Conservation (phyloP, 495 filamentous ascomycete genomes). For the Penicillium pancosmium region DNA sequence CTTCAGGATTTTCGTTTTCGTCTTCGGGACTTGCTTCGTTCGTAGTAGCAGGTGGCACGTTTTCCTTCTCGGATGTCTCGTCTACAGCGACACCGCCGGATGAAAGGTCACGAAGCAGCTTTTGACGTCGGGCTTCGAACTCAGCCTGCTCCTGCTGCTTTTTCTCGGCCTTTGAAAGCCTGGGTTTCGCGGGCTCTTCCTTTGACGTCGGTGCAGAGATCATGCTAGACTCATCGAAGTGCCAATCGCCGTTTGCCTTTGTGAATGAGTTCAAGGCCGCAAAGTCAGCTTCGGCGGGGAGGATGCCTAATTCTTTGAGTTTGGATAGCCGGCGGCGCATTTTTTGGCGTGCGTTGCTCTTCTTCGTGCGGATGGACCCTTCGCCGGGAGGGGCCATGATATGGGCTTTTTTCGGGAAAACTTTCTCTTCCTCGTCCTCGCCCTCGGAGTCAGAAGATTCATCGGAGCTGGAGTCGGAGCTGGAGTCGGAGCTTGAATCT, state of each 20-base stretch:
- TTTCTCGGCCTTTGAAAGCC: slow-evolving; percentile 1
- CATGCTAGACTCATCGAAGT: slow-evolving; percentile 22
- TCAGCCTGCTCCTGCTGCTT: slow-evolving; percentile 35
- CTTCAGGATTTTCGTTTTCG: slow-evolving; percentile 28
- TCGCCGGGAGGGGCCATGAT: slow-evolving; percentile 37
- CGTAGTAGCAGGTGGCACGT: slow-evolving; percentile 26
- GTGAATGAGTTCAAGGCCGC: slow-evolving; percentile 47
- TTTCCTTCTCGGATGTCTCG: slow-evolving; percentile 38
- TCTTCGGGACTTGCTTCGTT: slow-evolving; percentile 17
- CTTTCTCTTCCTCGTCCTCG: slow-evolving; percentile 23
- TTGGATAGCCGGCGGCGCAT: slow-evolving; percentile 48
- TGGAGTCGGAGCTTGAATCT: slow-evolving; percentile 12
- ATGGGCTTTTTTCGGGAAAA: not conserved
- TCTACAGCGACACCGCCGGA: slow-evolving; percentile 56
- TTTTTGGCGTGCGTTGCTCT: slow-evolving; percentile 57
- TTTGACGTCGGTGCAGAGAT: slow-evolving; percentile 15
- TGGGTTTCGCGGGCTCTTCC: no score
- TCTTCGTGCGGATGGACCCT: slow-evolving; percentile 54
- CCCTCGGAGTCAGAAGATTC: slow-evolving; percentile 36
- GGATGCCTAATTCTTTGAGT: slow-evolving; percentile 51
- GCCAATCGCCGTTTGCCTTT: slow-evolving; percentile 30
- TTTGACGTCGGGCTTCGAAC: slow-evolving; percentile 54
- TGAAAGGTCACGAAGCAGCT: slow-evolving; percentile 53
- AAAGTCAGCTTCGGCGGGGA: slow-evolving; percentile 52
- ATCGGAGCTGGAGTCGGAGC: slow-evolving; percentile 34